Base-by-base conservation (phyloP, 2,329 filamentous ascomycete genomes). In the Nectriaceae sp. region DNA sequence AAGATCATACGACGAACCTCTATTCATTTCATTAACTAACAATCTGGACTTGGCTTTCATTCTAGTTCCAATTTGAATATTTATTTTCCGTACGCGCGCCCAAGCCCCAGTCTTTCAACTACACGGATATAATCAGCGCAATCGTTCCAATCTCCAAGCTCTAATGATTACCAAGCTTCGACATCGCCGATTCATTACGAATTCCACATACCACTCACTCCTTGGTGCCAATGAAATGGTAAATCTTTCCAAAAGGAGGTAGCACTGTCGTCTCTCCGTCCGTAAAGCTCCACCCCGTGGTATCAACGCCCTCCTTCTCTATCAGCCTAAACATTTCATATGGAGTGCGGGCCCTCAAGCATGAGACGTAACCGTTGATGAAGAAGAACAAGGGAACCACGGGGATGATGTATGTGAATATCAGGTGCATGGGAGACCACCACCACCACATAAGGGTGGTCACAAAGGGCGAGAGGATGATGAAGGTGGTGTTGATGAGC, bases 291-390 rank as follows among this genome's bases (percentile, higher is more conserved):
- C 56, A 59, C 3, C 43, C 47, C 3, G 44, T 44, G 5, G 46
- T 47, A n/a, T 59, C 49, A 19, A 57, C 50, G 4, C 49, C 54
- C 31, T 57, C 54, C 49, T 50, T 31, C 29, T 50, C 43, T 47
- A 57, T 55, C 29, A 59, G 26, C 37, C 42, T 47, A 13, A 54
- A 49, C 48, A 57, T 47, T 39, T 59, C 56, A 5, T 41, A 13
- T 0, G 53, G 50, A 4, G 56, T 57, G 3, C 56, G 54, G 0
- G 47, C 53, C 6, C 55, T 46, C 11, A 57, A 26, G 24, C 56
- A 59, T 0, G 56, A 57, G 3, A 57, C 56, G 21, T 59, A 57
- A 11, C 55, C 54, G 15, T 59, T 57, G 42, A 59, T 57, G 47
- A 57, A 52, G 22, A 54, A 59, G n/a, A 59, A 56, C 2, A 57